Conservation (phyloP, 805 yeast species). For the Metahyphopichia silvanorum region DNA sequence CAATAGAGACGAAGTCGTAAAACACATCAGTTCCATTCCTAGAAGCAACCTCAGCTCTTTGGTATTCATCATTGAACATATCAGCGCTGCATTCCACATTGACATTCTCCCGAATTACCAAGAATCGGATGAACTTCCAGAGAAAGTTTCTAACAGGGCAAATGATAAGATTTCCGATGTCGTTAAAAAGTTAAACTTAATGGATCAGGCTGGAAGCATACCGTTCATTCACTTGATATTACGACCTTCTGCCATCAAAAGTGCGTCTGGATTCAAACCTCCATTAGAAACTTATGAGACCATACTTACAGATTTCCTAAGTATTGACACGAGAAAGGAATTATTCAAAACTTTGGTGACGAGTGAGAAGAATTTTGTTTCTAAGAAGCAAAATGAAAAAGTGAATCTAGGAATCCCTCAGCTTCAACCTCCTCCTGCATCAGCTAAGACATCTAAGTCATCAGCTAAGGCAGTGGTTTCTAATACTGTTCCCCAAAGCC, state of each 20-base stretch:
- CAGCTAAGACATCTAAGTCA: background rate
- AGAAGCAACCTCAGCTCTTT: constrained; percentile 38
- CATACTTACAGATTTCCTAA: constrained; percentile 26
- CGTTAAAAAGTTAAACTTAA: constrained; percentile 23
- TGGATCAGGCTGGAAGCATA: constrained; percentile 33
- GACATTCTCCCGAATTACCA: constrained; percentile 22
- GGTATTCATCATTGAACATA: constrained; percentile 32
- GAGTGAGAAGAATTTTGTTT: constrained; percentile 24
- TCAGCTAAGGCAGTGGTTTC: constrained; percentile 1
- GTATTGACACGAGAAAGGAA: constrained; percentile 16
- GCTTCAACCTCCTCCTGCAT: constrained; percentile 8
- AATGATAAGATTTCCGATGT: constrained; percentile 5
- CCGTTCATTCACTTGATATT: constrained; percentile 40
- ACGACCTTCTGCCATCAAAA: constrained; percentile 37
- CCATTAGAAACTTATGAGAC: constrained; percentile 24
- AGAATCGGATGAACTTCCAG: constrained; percentile 19
- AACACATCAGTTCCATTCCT: constrained; percentile 30
- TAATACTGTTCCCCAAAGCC: constrained; percentile 11
- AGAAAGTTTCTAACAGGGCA: constrained; percentile 7
- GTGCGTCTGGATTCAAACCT: constrained; percentile 37
- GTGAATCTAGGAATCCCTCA: constrained; percentile 19
- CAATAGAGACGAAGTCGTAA: constrained; percentile 16
- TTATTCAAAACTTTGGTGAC: constrained; percentile 16
- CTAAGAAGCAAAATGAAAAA: constrained; percentile 31
- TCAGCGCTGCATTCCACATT: constrained; percentile 21